Evolutionary conservation across 2,329 filamentous ascomycete genomes (phyloP).

Genomic region (Sphaceloma murrayae): DNA sequence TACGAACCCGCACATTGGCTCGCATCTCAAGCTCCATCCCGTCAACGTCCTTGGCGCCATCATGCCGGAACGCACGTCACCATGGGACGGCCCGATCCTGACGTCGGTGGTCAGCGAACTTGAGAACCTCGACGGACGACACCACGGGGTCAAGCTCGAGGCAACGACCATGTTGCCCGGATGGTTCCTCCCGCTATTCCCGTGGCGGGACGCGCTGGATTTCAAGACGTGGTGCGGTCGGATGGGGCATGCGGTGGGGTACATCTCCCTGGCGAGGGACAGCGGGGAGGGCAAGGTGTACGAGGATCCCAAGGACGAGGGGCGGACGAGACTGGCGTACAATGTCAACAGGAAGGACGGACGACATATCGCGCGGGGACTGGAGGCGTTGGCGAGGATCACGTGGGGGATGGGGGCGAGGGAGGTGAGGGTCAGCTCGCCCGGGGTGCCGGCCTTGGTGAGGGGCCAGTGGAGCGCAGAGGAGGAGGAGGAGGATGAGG

Average conservation of each 20-base stretch:
- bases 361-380: slow-evolving; percentile 59
- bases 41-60: slow-evolving; percentile 47
- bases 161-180: slow-evolving; percentile 65
- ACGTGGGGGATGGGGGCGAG: slow-evolving; percentile 66
- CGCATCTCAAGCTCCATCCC: slow-evolving; percentile 74
- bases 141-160: slow-evolving; percentile 78
- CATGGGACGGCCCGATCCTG: slow-evolving; percentile 62
- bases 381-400: slow-evolving; percentile 64
- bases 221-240: slow-evolving; percentile 63
- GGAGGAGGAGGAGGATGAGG: slow-evolving; percentile 19
- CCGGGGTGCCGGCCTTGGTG: slow-evolving; percentile 55
- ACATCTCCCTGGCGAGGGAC: slow-evolving; percentile 67
- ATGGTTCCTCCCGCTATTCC: slow-evolving; percentile 50
- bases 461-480: too few species aligned
- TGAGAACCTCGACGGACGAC: slow-evolving; percentile 68
- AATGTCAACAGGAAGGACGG: slow-evolving; percentile 61
- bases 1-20: slow-evolving; percentile 71
- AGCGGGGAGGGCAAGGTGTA: slow-evolving; percentile 66
- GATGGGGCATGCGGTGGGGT: slow-evolving; percentile 58
- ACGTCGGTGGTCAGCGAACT: slow-evolving; percentile 69
- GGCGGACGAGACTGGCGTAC: slow-evolving; percentile 59
- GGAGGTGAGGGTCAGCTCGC: slow-evolving; percentile 63
- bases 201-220: slow-evolving; percentile 59
- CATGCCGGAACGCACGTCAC: slow-evolving; percentile 59
- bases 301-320: slow-evolving; percentile 52